A percentile compares a stretch with the other conserved stretches of the same genome.
Evolutionary conservation across 2,329 filamentous ascomycete genomes (phyloP).

Genomic region (Alternaria alternata): DNA sequence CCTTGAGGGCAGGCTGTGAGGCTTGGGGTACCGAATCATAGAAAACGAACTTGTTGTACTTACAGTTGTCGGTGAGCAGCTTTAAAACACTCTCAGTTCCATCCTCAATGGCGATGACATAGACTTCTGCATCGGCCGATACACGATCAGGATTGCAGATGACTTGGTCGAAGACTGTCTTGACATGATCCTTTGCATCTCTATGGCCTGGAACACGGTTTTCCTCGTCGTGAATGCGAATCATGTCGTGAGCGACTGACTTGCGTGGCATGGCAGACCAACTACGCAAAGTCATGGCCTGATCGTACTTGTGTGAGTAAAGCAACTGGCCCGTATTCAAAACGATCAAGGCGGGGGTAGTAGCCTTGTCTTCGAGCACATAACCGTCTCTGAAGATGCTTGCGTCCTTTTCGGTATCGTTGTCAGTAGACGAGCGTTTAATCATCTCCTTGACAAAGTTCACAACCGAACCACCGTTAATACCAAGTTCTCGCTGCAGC

Average conservation of each 20-base stretch:
- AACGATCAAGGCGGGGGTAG: conserved; percentile 70
- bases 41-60: conserved; percentile 45
- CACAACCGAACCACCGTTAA: conserved; percentile 75
- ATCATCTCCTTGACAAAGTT: conserved; percentile 64
- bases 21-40: background rate
- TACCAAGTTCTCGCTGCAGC: conserved; percentile 68
- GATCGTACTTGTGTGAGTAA: conserved; percentile 73
- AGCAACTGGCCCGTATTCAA: conserved; percentile 79
- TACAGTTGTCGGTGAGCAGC: conserved; percentile 66
- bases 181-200: conserved; percentile 67
- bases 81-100: conserved; percentile 66
- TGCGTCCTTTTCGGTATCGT: conserved; percentile 15
- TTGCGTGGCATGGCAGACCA: conserved; percentile 68
- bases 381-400: conserved; percentile 32
- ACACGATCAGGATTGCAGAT: conserved; percentile 59
- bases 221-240: conserved; percentile 59
- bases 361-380: conserved; percentile 21
- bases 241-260: conserved; percentile 65
- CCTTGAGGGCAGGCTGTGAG: background rate
- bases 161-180: conserved; percentile 71
- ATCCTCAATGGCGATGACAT: conserved; percentile 76
- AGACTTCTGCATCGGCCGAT: conserved; percentile 63
- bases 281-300: conserved; percentile 65
- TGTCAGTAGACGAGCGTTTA: conserved; percentile 32
- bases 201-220: conserved; percentile 72